phyloP scores from a whole-genome alignment of 1,139 yeast species.

The Hemisphaericaspora subhashii region DNA sequence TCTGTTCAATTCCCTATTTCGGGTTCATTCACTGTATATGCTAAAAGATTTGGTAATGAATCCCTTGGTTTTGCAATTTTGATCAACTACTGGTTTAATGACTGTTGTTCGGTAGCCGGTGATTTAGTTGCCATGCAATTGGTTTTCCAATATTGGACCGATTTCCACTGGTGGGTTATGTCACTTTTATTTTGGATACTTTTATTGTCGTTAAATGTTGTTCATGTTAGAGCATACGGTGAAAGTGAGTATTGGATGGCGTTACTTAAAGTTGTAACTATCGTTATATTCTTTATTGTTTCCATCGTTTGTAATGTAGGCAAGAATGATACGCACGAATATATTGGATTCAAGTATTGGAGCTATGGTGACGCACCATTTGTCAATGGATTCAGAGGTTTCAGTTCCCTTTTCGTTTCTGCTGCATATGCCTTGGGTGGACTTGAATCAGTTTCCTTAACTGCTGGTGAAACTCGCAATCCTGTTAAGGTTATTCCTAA shows the following conservation, averaged over 20 bases:
- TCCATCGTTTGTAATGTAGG: constrained; percentile 41
- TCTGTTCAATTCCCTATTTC: constrained; percentile 60
- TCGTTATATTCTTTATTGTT: constrained; percentile 40
- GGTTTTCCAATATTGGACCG: constrained; percentile 62
- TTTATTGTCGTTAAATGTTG: constrained; percentile 49
- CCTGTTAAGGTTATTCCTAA: constrained; percentile 59
- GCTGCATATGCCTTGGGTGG: constrained; percentile 73
- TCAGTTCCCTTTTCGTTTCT: constrained; percentile 43
- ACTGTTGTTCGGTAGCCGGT: constrained; percentile 60
- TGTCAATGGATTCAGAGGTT: constrained; percentile 42
- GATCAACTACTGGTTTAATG: constrained; percentile 65
- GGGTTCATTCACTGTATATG: constrained; percentile 63
- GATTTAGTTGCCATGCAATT: constrained; percentile 62
- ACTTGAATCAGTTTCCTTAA: constrained; percentile 60
- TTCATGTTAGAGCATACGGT: constrained; percentile 52
- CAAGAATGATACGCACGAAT: constrained; percentile 30
- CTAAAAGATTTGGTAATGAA: constrained; percentile 60
- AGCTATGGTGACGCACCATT: constrained; percentile 40
- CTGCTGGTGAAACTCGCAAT: constrained; percentile 66
- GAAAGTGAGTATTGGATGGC: constrained; percentile 45
- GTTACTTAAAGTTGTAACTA: constrained; percentile 37
- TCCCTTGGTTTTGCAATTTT: constrained; percentile 64
- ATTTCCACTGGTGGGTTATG: constrained; percentile 56
- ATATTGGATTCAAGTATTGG: constrained; percentile 43
- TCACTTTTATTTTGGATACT: constrained; percentile 61